Base-by-base conservation (phyloP, 2,329 filamentous ascomycete genomes). In the Proliferodiscus dingleyae region DNA sequence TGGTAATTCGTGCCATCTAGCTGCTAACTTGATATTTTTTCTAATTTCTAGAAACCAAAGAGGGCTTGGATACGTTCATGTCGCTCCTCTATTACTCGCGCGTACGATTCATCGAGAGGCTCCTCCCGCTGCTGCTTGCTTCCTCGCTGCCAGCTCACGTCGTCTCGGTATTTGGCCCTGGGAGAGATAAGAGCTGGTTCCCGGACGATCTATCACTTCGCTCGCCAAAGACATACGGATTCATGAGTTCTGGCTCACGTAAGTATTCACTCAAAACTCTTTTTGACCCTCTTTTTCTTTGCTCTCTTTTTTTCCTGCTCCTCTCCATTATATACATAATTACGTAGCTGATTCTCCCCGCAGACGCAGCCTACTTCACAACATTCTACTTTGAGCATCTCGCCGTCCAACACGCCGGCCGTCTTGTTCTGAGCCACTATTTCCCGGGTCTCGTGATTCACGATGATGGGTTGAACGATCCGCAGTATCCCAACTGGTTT, bases 361-460 rank as follows among this genome's bases (percentile, higher is more conserved):
- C 13, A 16, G 13, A 66, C 47, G 55, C 57, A 24, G 45, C 51
- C 9, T 64, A 64, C 37, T 60, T 66, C 56, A 64, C 49, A 10
- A 64, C 58, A 7, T 57, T 65, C 33, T 58, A 61, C 51, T 60
- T 65, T 26, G 61, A 64, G 32, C 47, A 58, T 18, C 37, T 66
- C 0, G 62, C 61, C 3, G 41, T 52, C 5, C 42, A 58, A 34
- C 47, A 66, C 36, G 45, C 54, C 2, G 58, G 58, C 2, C 59
- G 57, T 21, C 33, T 67, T 3, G 44, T 47, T 3, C 47, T 63
- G 10, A 48, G 53, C 4, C 64, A 66, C 48, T 57, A 62, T 23
- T 64, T 58, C 37, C 66, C 66, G 0, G 62, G 64, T 1, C 48
- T 68, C 0, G 64, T 68, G 2, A 50, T 62, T 6, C 61, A 59